Percentiles rank a stretch among this genome's conserved stretches.
Evolutionary conservation across 2,329 filamentous ascomycete genomes (phyloP).

Genomic region (Colletotrichum sublineola): DNA sequence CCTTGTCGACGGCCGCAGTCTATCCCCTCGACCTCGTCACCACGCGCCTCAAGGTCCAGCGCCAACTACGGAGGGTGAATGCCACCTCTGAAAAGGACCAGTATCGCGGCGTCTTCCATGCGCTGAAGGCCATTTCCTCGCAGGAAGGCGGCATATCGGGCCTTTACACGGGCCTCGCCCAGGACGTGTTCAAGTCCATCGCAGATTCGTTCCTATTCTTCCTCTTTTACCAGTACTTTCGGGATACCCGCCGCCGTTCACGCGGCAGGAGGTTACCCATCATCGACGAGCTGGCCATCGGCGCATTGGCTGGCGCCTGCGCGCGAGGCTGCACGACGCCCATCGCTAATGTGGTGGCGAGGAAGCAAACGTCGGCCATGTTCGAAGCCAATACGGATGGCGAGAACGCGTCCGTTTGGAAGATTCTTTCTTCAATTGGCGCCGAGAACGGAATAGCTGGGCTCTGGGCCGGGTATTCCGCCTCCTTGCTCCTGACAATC

Average conservation of each 20-base stretch:
- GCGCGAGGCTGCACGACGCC: conserved; percentile 84
- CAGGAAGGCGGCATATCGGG: conserved; percentile 77
- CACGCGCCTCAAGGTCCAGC: conserved; percentile 85
- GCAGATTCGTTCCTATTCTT: conserved; percentile 90
- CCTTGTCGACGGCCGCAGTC: conserved; percentile 81
- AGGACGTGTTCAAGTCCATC: conserved; percentile 76
- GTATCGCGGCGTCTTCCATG: conserved; percentile 77
- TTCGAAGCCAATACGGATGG: conserved; percentile 3
- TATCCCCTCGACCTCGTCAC: conserved; percentile 88
- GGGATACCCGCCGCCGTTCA: conserved; percentile 51
- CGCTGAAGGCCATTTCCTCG: conserved; percentile 76
- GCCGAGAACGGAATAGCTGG: conserved; percentile 78
- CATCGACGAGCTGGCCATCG: conserved; percentile 80
- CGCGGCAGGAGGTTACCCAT: conserved; percentile 63
- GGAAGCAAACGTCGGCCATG: conserved; percentile 78
- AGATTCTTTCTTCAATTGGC: conserved; percentile 75
- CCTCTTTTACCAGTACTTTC: conserved; percentile 76
- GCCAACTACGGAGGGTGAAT: conserved; percentile 61
- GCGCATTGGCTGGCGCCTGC: conserved; percentile 79
- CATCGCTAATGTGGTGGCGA: conserved; percentile 83
- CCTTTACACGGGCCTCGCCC: conserved; percentile 76
- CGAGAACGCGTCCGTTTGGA: conserved; percentile 57
- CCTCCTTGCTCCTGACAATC: conserved; percentile 81
- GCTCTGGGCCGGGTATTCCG: conserved; percentile 91
- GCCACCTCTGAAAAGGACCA: conserved; percentile 49